Conservation (phyloP, 1,284 basidiomycete species). For the Xerocomus cyaneibrunnescens region DNA sequence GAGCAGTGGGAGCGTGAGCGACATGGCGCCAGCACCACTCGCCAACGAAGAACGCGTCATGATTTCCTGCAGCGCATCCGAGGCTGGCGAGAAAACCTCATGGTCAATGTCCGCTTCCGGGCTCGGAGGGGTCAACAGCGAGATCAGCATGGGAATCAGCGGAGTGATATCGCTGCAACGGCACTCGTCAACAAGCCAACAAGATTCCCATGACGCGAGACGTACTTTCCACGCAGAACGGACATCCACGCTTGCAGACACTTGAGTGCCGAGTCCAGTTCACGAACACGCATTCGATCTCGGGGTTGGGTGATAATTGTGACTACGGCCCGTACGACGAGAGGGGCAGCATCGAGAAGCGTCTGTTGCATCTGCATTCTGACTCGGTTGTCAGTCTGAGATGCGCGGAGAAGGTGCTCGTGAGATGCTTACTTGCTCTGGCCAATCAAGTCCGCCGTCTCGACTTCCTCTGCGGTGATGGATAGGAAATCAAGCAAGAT, state of each 20-base stretch:
- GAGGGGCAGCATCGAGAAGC: constrained; percentile 60
- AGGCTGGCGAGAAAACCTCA: constrained; percentile 58
- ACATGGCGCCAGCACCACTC: constrained; percentile 67
- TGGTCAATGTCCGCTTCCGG: constrained; percentile 42
- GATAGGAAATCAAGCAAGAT: constrained; percentile 74
- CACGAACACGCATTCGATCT: constrained; percentile 29
- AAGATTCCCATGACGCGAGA: background rate
- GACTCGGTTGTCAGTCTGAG: constrained; percentile 11
- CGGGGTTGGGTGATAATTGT: constrained; percentile 45
- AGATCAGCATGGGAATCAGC: constrained; percentile 61
- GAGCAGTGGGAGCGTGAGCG: constrained; percentile 80
- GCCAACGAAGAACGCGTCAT: constrained; percentile 71
- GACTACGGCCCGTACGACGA: constrained; percentile 68
- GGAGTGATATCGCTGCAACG: constrained; percentile 56
- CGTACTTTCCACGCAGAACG: constrained; percentile 66
- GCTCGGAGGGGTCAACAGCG: constrained; percentile 50
- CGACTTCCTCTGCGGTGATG: constrained; percentile 83
- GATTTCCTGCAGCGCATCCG: constrained; percentile 75
- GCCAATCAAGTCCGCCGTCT: constrained; percentile 72
- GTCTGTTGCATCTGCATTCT: constrained; percentile 65
- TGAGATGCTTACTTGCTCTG: constrained; percentile 60
- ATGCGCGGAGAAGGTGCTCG: constrained; percentile 10
- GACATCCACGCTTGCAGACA: constrained; percentile 83
- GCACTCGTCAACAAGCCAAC: background rate
- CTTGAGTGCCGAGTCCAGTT: constrained; percentile 69